Base-by-base conservation (phyloP, 192 early-diverging fungal species). In the Helicostylum pulchrum region DNA sequence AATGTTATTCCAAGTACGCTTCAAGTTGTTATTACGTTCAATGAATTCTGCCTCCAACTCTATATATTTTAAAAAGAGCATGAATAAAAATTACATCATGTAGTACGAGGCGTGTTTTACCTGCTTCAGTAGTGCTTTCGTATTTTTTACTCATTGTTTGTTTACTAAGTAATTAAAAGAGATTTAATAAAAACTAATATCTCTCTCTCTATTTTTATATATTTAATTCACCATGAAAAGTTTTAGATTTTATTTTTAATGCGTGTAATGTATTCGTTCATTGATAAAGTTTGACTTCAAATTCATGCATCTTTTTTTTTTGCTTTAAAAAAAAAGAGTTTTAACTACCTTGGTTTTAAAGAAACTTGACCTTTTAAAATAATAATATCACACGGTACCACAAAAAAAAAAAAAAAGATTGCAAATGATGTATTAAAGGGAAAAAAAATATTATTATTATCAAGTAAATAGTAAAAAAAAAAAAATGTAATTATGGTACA, bases 1-100 rank as follows among this genome's bases (percentile, higher is more conserved):
- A 23, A 59, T 15, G 44, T 59, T 42, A 19, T 44, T 59, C 9
- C 36, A 11, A 43, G 56, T 21, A 20, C 36, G 36, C 39, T 59
- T 59, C 20, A 59, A 21, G 14, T 59, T 59, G 14, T 43, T 59
- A 15, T 59, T 42, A 6, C 57, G 36, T 26, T 59, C 57, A 43
- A 39, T 39, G 20, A 21, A 59, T 59, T 59, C 19, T 45, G 43
- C 36, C 26, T 59, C 42, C n/a, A 59, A 17, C 36, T 59, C 57
- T 59, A 45, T 44, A 23, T 45, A 30, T 14, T 26, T 26, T 26
- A 3, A 21, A 26, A 17, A 21, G 3, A 58, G 39, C 15, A 23
- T 10, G 20, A 19, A 26, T 9, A 23, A 23, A 6, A 45, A 2
- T 44, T 4, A 59, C 4, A 11, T 9, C 10, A 43, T 6, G 7